These are phyloP conservation scores for Ceratorhiza oryzae-sativae DNA, from an alignment of 1,284 basidiomycete genomes.

Conservation along the genomic window DNA sequence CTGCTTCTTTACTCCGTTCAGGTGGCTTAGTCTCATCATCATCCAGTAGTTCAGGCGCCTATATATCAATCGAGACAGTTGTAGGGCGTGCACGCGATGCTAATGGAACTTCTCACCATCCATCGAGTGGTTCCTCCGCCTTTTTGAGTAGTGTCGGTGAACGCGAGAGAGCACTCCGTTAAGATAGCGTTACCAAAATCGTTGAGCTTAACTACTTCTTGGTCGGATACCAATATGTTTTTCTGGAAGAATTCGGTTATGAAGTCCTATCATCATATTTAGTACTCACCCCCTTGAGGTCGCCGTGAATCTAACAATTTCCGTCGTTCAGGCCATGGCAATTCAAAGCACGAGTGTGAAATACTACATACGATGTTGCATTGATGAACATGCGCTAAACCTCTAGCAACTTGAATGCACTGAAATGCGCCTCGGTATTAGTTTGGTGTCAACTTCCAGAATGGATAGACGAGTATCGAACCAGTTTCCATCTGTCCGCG, in stretches of 20 bases:
- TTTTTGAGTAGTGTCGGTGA: slow-evolving; percentile 2
- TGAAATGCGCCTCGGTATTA: no score
- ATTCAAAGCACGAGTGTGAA: no score
- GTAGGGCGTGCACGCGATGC: no score
- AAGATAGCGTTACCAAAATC: slow-evolving; percentile 25
- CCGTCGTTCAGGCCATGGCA: no score
- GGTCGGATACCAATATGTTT: slow-evolving; percentile 11
- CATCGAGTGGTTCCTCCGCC: slow-evolving; percentile 26
- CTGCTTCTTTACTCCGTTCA: not conserved
- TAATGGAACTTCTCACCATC: slow-evolving; percentile 1
- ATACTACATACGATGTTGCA: no score
- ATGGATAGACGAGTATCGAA: not conserved
- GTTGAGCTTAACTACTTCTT: not conserved
- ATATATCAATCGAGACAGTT: not conserved
- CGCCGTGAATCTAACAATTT: slow-evolving; percentile 19
- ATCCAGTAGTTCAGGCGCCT: slow-evolving; percentile 24
- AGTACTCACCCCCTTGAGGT: not conserved
- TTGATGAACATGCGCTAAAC: no score
- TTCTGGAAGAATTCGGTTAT: not conserved
- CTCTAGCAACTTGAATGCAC: no score
- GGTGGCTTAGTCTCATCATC: not conserved
- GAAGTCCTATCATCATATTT: not conserved
- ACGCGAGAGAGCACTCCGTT: not conserved
- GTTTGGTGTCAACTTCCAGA: no score
- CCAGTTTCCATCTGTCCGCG: not conserved